Base-by-base conservation (phyloP, 805 yeast species). In the Candida yuanshanica region DNA sequence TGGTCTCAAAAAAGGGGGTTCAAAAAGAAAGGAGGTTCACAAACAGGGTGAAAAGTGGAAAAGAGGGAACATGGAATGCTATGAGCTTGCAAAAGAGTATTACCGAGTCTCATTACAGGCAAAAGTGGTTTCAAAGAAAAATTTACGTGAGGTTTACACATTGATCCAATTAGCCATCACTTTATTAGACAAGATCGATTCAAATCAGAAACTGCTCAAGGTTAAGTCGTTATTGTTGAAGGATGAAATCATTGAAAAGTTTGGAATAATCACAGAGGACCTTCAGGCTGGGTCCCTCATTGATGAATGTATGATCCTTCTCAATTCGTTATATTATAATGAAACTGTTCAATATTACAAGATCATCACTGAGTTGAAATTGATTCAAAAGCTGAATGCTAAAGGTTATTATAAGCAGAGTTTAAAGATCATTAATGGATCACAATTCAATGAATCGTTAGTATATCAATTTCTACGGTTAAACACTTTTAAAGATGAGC, bases 371-470 rank as follows among this genome's bases (percentile, higher is more conserved):
- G 37, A 43, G 13, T 36, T 33, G 9, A 29, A 38, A 13, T 20
- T 37, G 14, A 24, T 42, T 5, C 38, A 40, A 14, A 22, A 35
- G 7, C 5, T 38, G 20, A 26, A 37, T 20, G 23, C 32, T n/a
- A 37, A 27, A n/a, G 25, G 29, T 6, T 23, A 43, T 12, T 31
- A 16, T 16, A 46, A 43, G 20, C 38, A 38, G 17, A 42, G 44
- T 4, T 17, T 43, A 17, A 41, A 36, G 18, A n/a, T 43, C 11
- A 36, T 41, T 12, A 27, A 42, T 18, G 36, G 33, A 7, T 36
- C 42, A 2, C 21, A 38, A 5, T 31, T 40, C 16, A 18, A 8
- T 9, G 18, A 27, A 14, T 12, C 16, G 6, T 18, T 18, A 6
- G 14, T 27, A 2, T 27, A 27, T 14, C 31, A 27, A 27, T 27